phyloP scores from a whole-genome alignment of 2,329 filamentous ascomycete species.

The Cordyceps tenuipes region DNA sequence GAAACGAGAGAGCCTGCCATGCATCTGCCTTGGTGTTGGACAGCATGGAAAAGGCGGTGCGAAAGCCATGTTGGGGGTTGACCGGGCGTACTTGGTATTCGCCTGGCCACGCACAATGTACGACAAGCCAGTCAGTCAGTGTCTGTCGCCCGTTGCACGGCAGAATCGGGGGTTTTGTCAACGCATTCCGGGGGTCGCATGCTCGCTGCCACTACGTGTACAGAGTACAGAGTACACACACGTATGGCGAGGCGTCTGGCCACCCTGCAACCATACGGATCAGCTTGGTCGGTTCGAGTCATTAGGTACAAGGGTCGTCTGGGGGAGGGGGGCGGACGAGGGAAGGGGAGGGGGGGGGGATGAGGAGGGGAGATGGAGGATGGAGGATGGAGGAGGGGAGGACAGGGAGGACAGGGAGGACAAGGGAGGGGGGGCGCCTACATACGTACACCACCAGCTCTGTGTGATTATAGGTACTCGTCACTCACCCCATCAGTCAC shows the following conservation, averaged over 20 bases:
- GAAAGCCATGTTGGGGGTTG: not conserved
- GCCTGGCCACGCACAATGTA: conserved; percentile 4
- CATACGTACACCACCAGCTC: no score
- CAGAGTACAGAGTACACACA: not conserved
- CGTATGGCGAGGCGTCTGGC: conserved; percentile 1
- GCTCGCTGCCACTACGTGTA: conserved; percentile 4
- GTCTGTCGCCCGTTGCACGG: not conserved
- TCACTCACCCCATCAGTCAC: not conserved
- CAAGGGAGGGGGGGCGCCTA: no score
- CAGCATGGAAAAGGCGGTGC: conserved; percentile 5
- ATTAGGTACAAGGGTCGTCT: conserved; percentile 5
- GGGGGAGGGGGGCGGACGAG: not conserved
- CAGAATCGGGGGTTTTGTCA: conserved; percentile 6
- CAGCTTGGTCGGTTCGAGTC: conserved; percentile 3
- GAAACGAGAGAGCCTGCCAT: not conserved
- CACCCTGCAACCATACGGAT: not conserved
- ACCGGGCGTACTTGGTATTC: not conserved
- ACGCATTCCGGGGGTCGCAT: not conserved
- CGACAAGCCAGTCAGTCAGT: not conserved
- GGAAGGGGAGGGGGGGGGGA: no score
- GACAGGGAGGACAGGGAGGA: no score
- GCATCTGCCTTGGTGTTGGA: not conserved
- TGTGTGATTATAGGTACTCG: no score
- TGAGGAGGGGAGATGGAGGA: not conserved
- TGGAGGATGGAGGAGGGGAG: not conserved